Percentiles rank a stretch among this genome's conserved stretches.
Evolutionary conservation across 768 basidiomycete species (phyloP).

Genomic region (Calocybe cyanea): DNA sequence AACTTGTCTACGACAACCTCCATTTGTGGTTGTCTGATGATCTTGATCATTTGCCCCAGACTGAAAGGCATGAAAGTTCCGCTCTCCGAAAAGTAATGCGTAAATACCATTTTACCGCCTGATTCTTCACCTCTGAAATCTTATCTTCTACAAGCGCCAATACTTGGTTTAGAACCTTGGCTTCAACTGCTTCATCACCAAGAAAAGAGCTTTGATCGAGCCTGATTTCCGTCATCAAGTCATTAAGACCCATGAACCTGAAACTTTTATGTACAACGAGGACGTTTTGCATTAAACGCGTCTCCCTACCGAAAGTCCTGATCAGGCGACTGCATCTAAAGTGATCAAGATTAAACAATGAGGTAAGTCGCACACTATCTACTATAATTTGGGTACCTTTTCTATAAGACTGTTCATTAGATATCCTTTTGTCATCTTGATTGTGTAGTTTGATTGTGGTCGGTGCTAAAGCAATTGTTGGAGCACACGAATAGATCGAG

Average conservation of each 20-base stretch:
- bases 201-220: conserved; percentile 70
- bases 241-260: conserved; percentile 96
- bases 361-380: conserved; percentile 3
- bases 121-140: conserved; percentile 98
- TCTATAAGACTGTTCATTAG: conserved; percentile 83
- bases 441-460: conserved; percentile 2
- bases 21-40: conserved; percentile 79
- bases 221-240: conserved; percentile 86
- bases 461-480: neutral
- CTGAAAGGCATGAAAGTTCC: conserved; percentile 36
- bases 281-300: conserved; percentile 20
- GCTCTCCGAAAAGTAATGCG: neutral
- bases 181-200: conserved; percentile 84
- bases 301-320: conserved; percentile 77
- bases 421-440: conserved; percentile 79
- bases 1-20: conserved; percentile 86
- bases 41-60: conserved; percentile 87
- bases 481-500: neutral
- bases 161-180: conserved; percentile 79
- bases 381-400: conserved; percentile 44
- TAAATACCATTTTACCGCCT: conserved; percentile 86
- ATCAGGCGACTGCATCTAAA: conserved; percentile 85
- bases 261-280: conserved; percentile 14
- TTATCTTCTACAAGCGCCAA: conserved; percentile 87
- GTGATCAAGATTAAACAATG: conserved; percentile 4